These are phyloP conservation scores for Pseudopyrenochaeta lycopersici DNA, from an alignment of 2,329 filamentous ascomycete species.

Conservation along the genomic window DNA sequence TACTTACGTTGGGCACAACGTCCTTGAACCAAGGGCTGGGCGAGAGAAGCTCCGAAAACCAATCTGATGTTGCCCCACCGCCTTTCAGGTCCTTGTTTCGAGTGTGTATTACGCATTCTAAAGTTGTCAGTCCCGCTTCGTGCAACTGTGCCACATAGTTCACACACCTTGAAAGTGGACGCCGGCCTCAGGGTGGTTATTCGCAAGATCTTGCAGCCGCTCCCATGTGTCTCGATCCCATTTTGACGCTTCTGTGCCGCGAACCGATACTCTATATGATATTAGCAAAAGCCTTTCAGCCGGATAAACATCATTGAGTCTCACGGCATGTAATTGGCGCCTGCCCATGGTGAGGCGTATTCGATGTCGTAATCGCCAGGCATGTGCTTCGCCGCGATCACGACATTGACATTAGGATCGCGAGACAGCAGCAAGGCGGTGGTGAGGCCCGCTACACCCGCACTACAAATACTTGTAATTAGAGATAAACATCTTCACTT, in stretches of 20 bases:
- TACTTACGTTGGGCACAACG: no score
- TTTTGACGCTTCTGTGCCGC: no score
- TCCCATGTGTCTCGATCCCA: constrained; percentile 48
- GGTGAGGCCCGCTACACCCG: no score
- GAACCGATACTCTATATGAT: constrained; percentile 7
- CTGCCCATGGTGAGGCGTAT: constrained; percentile 91
- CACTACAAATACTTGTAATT: no score
- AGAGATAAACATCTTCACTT: no score
- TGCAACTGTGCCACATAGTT: constrained; percentile 36
- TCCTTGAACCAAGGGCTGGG: no score
- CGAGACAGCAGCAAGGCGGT: no score
- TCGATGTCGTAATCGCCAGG: constrained; percentile 91
- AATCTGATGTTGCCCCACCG: no score
- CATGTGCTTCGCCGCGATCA: constrained; percentile 86
- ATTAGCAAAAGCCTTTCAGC: not conserved
- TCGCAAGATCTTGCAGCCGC: constrained; percentile 51
- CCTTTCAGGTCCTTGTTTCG: constrained; percentile 13
- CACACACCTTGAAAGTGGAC: constrained; percentile 78
- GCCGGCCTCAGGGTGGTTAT: constrained; percentile 76
- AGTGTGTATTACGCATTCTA: not conserved
- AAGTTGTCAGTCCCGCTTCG: not conserved
- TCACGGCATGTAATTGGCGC: constrained; percentile 68
- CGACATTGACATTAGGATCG: no score
- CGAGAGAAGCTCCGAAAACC: no score
- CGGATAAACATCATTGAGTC: not conserved